phyloP scores from a whole-genome alignment of 768 basidiomycete species.

The Infundibulicybe gibba region DNA sequence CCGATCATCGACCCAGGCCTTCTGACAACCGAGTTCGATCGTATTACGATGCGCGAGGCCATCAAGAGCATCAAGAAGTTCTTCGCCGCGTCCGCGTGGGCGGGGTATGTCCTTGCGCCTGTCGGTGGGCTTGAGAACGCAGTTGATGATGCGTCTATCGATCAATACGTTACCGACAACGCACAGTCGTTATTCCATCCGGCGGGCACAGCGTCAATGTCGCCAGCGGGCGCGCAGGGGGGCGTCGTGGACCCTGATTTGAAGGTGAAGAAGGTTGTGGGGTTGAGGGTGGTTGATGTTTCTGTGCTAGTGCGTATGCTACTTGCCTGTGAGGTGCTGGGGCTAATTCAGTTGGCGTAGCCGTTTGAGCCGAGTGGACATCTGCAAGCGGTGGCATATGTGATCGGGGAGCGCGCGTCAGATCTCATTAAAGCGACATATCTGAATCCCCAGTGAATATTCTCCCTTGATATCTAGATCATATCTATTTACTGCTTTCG shows the following conservation, averaged over 20 bases:
- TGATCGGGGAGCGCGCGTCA: not conserved
- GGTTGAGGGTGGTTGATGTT: slow-evolving; percentile 31
- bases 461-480: too few relatives aligned
- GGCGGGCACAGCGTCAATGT: slow-evolving; percentile 22
- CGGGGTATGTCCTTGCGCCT: slow-evolving; percentile 1
- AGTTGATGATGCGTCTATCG: slow-evolving; percentile 24
- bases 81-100: slow-evolving; percentile 3
- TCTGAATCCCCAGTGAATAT: too few relatives aligned
- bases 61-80: slow-evolving; percentile 4
- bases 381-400: slow-evolving; percentile 1
- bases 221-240: slow-evolving; percentile 5
- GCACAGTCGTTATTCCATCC: slow-evolving; percentile 18
- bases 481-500: too few relatives aligned
- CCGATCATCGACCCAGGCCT: slow-evolving; percentile 21
- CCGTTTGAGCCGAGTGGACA: slow-evolving; percentile 2
- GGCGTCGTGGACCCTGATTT: slow-evolving; percentile 19
- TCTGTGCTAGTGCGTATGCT: slow-evolving; percentile 16
- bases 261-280: slow-evolving; percentile 26
- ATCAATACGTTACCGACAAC: slow-evolving; percentile 18
- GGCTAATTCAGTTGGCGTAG: not conserved
- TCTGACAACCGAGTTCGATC: slow-evolving; percentile 17
- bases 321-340: too few relatives aligned
- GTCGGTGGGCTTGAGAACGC: slow-evolving; percentile 8
- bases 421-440: slow-evolving; percentile 1
- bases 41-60: slow-evolving; percentile 7